phyloP scores from a whole-genome alignment of 352 stramenopile genomes.

The Phytophthora brassicae region DNA sequence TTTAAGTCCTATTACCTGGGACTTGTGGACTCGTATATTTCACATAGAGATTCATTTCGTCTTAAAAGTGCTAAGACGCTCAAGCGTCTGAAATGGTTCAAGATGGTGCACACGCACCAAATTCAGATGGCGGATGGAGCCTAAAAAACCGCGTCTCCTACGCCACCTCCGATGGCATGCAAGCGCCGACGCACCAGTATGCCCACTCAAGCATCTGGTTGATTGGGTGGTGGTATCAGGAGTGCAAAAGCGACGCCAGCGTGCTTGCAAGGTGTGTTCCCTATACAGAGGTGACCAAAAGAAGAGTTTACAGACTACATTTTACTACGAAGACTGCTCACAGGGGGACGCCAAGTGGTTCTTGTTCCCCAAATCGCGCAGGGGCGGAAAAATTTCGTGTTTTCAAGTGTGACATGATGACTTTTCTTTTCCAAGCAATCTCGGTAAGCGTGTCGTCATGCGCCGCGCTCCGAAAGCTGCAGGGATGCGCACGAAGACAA shows the following conservation, averaged over 20 bases:
- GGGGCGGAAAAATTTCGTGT: neutral
- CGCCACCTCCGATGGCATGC: too few relatives aligned
- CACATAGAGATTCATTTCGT: neutral
- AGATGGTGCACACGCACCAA: too few relatives aligned
- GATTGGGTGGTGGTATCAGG: neutral
- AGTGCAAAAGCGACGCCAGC: neutral
- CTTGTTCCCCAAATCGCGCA: neutral
- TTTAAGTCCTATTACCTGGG: neutral
- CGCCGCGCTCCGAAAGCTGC: neutral
- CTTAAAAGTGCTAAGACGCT: neutral
- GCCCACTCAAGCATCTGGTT: neutral
- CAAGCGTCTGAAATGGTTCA: too few relatives aligned
- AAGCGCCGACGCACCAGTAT: neutral
- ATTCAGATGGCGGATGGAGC: too few relatives aligned
- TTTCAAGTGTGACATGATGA: conserved; percentile 7
- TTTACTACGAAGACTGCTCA: conserved; percentile 3
- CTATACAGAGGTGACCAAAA: neutral
- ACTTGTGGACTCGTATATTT: too few relatives aligned
- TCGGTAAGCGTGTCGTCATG: conserved; percentile 1
- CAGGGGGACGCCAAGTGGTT: neutral
- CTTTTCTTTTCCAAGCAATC: neutral
- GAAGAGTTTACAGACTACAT: conserved; percentile 4
- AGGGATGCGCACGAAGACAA: neutral
- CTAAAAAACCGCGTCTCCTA: too few relatives aligned
- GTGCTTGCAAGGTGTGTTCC: neutral